Evolutionary conservation across 2,329 filamentous ascomycete species (phyloP).

Genomic region (Amphichorda felina): DNA sequence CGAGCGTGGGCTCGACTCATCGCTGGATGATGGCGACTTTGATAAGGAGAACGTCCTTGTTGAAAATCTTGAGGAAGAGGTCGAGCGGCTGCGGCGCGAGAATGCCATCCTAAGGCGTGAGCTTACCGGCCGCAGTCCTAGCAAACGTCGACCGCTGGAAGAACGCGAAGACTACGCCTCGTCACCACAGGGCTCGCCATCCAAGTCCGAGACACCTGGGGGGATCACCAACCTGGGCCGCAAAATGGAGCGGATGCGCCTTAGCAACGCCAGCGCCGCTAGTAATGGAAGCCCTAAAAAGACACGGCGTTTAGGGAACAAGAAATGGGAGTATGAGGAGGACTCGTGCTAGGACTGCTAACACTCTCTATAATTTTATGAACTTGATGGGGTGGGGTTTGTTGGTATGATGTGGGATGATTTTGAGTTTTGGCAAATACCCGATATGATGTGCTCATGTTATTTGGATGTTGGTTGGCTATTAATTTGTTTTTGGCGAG

Average conservation of each 20-base stretch:
- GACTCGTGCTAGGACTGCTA: slow-evolving; percentile 7
- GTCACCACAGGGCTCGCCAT: slow-evolving; percentile 7
- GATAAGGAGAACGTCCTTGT: slow-evolving; percentile 51
- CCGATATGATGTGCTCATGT: too few relatives aligned
- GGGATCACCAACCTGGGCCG: slow-evolving; percentile 26
- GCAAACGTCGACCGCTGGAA: slow-evolving; percentile 41
- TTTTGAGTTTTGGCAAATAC: too few relatives aligned
- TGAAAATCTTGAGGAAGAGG: slow-evolving; percentile 58
- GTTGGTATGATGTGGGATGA: too few relatives aligned
- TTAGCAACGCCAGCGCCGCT: slow-evolving; percentile 23
- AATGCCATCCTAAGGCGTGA: slow-evolving; percentile 55
- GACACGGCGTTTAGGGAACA: slow-evolving; percentile 33
- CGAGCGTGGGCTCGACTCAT: slow-evolving; percentile 32
- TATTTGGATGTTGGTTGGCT: too few relatives aligned
- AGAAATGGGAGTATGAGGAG: slow-evolving; percentile 36
- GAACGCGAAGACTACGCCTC: slow-evolving; percentile 36
- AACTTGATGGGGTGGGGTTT: too few relatives aligned
- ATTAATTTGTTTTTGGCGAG: too few relatives aligned
- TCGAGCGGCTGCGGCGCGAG: slow-evolving; percentile 55
- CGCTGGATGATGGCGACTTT: slow-evolving; percentile 37
- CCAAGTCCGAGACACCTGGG: slow-evolving; percentile 8
- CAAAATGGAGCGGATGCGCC: slow-evolving; percentile 37
- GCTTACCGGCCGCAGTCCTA: slow-evolving; percentile 49
- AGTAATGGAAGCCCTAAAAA: slow-evolving; percentile 38
- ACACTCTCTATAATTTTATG: too few relatives aligned